Base-by-base conservation (phyloP, 257 asterid species). In the Handroanthus guayacan region DNA sequence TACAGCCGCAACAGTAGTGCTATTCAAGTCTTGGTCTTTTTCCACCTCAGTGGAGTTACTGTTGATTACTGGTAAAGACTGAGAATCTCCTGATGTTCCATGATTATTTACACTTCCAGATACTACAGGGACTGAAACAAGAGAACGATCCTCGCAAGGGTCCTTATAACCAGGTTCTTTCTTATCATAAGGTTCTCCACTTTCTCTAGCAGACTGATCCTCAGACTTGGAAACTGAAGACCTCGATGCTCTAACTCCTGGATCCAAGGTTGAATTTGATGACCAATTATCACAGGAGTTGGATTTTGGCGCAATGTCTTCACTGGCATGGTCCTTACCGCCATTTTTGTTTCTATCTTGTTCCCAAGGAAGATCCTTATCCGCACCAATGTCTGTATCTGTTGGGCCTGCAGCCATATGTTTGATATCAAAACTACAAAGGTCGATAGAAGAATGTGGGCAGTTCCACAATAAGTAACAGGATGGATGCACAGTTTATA, bases 11-110 rank as follows among this genome's bases (percentile, higher is more conserved):
- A 62, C 65, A 66, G 39, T 45, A 48, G 58, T 51, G 56, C 48
- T 38, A 18, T 58, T 17, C 60, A 76, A 64, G 52, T n/a, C 77
- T 66, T 70, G 84, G 54, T 71, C 79, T 51, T 75, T 85, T 45
- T 69, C 77, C 63, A 71, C 61, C 81, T 39, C 81, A 78, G 39
- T 64, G 7, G 76, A 78, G 61, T 52, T 69, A 68, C 64, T 76
- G 37, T 63, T 72, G 66, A 44, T 10, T 69, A 38, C 60, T 36
- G 65, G 63, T 48, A 68, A 54, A 39, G 64, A 48, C 60, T 63
- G 79, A 43, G 85, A 48, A 58, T 48, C 84, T 67, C 57, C 86
- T 57, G 86, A 82, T 71, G 67, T 52, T 69, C 56, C 62, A 38
- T 11, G 52, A 51, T 56, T 52, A 80, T 67, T 78, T 34, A 72